Conservation (phyloP, 495 filamentous ascomycete genomes). For the Xylaria venustula region DNA sequence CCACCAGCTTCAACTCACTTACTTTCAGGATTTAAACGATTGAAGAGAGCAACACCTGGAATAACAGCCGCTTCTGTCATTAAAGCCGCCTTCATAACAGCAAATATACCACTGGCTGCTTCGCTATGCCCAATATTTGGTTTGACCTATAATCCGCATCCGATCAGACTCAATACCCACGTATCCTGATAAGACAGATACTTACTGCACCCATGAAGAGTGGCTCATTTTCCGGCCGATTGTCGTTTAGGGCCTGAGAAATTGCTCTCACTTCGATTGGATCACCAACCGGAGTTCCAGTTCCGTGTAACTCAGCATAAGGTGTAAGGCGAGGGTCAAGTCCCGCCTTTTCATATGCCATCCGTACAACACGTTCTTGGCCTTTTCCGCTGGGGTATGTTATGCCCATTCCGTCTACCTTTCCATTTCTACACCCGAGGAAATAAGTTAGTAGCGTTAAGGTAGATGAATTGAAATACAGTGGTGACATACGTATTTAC, state of each 20-base stretch:
- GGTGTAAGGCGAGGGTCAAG: conserved; percentile 30
- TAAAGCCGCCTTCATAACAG: conserved; percentile 55
- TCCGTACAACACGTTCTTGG: conserved; percentile 54
- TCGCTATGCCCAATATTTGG: conserved; percentile 46
- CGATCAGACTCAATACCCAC: not conserved
- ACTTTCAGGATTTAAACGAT: not conserved
- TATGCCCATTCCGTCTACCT: conserved; percentile 48
- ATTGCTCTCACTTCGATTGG: conserved; percentile 44
- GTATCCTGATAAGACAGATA: not conserved
- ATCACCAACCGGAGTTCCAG: conserved; percentile 49
- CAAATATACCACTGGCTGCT: conserved; percentile 42
- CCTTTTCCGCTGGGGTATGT: conserved; percentile 54
- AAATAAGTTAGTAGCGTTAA: not conserved
- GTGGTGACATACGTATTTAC: conserved; percentile 46
- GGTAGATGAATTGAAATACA: conserved; percentile 15
- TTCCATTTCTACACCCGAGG: conserved; percentile 41
- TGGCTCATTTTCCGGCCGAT: conserved; percentile 24
- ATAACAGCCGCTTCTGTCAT: conserved; percentile 47
- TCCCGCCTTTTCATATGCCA: conserved; percentile 42
- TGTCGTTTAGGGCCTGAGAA: conserved; percentile 33
- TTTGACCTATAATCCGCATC: conserved; percentile 22
- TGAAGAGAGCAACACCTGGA: not conserved
- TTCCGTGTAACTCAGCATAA: conserved; percentile 44
- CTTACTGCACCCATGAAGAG: conserved; percentile 47
- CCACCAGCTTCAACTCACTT: not conserved